Evolutionary conservation across 2,329 filamentous ascomycete species (phyloP).

Genomic region (Aspergillus unguis): DNA sequence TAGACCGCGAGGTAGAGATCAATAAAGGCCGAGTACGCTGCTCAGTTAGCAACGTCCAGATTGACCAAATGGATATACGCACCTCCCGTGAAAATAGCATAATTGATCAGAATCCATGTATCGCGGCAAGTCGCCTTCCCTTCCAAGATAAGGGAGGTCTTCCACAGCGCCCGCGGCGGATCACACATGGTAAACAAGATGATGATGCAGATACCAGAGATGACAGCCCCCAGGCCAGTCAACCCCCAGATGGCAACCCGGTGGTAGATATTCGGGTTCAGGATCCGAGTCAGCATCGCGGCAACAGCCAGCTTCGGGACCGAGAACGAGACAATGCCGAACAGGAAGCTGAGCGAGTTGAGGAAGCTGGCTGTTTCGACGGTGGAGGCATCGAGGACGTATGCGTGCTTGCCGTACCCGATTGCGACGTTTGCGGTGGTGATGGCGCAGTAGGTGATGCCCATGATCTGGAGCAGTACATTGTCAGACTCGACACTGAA

Average conservation of each 20-base stretch:
- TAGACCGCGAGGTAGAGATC: slow-evolving; percentile 36
- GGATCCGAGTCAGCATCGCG: slow-evolving; percentile 25
- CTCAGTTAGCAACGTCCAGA: background rate
- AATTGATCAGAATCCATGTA: slow-evolving; percentile 37
- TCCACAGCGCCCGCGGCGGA: slow-evolving; percentile 42
- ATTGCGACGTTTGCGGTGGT: slow-evolving; percentile 33
- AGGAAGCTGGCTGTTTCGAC: slow-evolving; percentile 25
- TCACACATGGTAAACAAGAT: slow-evolving; percentile 45
- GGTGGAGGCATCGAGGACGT: slow-evolving; percentile 28
- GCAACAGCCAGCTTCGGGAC: slow-evolving; percentile 30
- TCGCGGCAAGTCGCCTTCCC: slow-evolving; percentile 37
- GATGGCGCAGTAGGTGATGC: slow-evolving; percentile 21
- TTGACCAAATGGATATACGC: background rate
- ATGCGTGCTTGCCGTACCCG: slow-evolving; percentile 43
- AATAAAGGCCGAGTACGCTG: slow-evolving; percentile 29
- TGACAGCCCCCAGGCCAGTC: slow-evolving; percentile 27
- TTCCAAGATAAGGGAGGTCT: slow-evolving; percentile 16
- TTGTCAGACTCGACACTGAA: background rate
- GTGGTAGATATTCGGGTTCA: slow-evolving; percentile 24
- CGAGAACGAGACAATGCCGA: slow-evolving; percentile 30
- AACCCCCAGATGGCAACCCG: slow-evolving; percentile 27
- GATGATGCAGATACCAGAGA: slow-evolving; percentile 37
- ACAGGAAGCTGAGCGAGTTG: slow-evolving; percentile 26
- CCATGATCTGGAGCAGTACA: slow-evolving; percentile 10
- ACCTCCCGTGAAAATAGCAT: slow-evolving; percentile 43